Base-by-base conservation (phyloP, 495 filamentous ascomycete genomes). In the Cercophora samala region DNA sequence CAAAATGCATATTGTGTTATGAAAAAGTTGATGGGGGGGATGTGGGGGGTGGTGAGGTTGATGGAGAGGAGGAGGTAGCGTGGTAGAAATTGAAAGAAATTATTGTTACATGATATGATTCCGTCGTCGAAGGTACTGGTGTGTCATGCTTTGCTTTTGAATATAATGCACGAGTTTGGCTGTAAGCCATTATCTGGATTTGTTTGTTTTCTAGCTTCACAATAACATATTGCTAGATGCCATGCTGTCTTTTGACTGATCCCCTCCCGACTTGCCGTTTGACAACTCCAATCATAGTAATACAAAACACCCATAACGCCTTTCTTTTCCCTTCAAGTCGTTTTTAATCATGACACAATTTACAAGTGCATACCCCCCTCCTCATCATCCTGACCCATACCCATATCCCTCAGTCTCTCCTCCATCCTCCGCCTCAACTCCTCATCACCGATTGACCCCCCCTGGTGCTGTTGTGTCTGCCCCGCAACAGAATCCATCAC, bases 361-460 rank as follows among this genome's bases (percentile, higher is more conserved):
- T 75, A 92, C 63, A 92, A 76, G 77, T 91, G 87, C 72, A 93
- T 80, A 11, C 90, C 89, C 19, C 83, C 85, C 52, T 87, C 83
- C 6, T 83, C 83, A 19, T 84, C 81, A 37, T 80, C 74, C 13
- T 75, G 75, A 0, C 71, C 70, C 23, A 68, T 71, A 2, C 83
- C 62, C 46, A 83, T 81, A 52, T 74, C 68, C 62, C 78, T 74
- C 63, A 86, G 62, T 60, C 78, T 79, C 65, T 82, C 79, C 63
- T 79, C 81, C 70, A 84, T 71, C 56, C 74, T 70, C 64, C 75
- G 67, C 59, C 80, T 74, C 52, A 84, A 73, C 63, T 86, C 81
- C 66, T 83, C 82, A 60, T 83, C 84, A 26, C 73, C 70, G 19
- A 85, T 62, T 23, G 75, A 74, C n/a, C 78, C 78, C 18, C 76